Percentiles rank a stretch among this genome's conserved stretches.
Evolutionary conservation across 1,284 basidiomycete species (phyloP).

Genomic region (Pyrrhoderma lamaoense): DNA sequence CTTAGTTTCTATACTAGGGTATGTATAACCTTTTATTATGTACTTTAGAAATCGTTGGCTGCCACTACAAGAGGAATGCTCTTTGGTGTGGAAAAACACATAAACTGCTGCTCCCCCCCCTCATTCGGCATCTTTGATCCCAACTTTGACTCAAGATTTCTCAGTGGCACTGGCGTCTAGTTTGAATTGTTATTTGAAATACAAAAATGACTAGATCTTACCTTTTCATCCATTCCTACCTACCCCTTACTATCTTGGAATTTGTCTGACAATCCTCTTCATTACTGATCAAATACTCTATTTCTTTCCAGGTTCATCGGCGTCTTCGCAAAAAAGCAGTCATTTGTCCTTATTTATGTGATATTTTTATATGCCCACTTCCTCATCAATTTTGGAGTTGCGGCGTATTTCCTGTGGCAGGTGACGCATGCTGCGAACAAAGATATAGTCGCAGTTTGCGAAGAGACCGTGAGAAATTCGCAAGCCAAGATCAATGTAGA

Average conservation of each 20-base stretch:
- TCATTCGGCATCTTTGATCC: too few species aligned
- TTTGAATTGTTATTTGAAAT: background rate
- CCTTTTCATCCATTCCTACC: background rate
- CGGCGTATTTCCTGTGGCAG: slow-evolving; percentile 43
- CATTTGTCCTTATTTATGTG: slow-evolving; percentile 48
- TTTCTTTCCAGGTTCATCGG: slow-evolving; percentile 44
- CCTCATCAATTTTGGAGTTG: slow-evolving; percentile 46
- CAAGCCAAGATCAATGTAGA: slow-evolving; percentile 38
- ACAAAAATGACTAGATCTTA: background rate
- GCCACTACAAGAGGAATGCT: background rate
- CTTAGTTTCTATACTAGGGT: slow-evolving; percentile 49
- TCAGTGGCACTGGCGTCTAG: too few species aligned
- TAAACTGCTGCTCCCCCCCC: too few species aligned
- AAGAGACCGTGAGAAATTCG: slow-evolving; percentile 35
- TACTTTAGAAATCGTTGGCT: slow-evolving; percentile 3
- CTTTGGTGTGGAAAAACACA: too few species aligned
- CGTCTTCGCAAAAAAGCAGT: slow-evolving; percentile 50
- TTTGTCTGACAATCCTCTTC: too few species aligned
- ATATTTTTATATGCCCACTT: slow-evolving; percentile 53
- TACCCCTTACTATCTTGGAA: too few species aligned
- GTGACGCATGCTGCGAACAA: slow-evolving; percentile 39
- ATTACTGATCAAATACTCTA: too few species aligned
- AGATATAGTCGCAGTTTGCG: slow-evolving; percentile 39
- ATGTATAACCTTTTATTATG: slow-evolving; percentile 19
- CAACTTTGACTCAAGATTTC: too few species aligned